These are phyloP conservation scores for Ceriops zippeliana DNA, from an alignment of 345 rosid species.

Conservation along the genomic window DNA sequence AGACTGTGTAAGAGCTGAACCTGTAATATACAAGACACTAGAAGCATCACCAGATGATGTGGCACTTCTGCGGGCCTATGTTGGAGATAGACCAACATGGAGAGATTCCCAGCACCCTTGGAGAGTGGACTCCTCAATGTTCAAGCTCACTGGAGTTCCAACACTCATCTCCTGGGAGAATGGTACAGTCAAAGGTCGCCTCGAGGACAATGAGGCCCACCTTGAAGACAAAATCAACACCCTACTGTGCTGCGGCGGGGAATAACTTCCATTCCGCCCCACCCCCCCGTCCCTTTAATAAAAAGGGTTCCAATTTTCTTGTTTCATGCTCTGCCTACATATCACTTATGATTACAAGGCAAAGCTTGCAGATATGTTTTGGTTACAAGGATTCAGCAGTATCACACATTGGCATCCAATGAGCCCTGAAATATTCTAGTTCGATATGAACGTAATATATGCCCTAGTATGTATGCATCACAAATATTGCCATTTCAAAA, in stretches of 20 bases:
- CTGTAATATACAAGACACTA: slow-evolving; percentile 67
- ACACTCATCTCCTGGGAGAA: slow-evolving; percentile 71
- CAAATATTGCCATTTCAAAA: no score
- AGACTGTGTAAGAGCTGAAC: slow-evolving; percentile 96
- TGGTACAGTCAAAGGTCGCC: slow-evolving; percentile 48
- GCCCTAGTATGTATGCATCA: no score
- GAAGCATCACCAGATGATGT: slow-evolving; percentile 57
- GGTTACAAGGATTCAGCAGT: background rate
- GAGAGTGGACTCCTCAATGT: slow-evolving; percentile 65
- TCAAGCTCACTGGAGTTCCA: slow-evolving; percentile 81
- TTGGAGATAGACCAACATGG: slow-evolving; percentile 88
- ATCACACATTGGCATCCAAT: background rate
- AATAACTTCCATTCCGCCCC: slow-evolving; percentile 12
- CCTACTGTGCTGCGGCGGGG: slow-evolving; percentile 35
- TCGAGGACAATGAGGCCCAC: slow-evolving; percentile 84
- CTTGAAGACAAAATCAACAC: slow-evolving; percentile 52
- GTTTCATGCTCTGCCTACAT: no score
- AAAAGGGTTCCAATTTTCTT: background rate
- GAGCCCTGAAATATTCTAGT: no score
- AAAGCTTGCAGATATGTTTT: background rate
- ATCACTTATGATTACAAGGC: background rate
- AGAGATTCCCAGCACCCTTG: slow-evolving; percentile 67
- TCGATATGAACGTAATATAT: no score
- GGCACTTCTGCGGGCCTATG: slow-evolving; percentile 63
- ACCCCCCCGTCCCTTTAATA: no score